A percentile compares a stretch with the other conserved stretches of the same genome.
Evolutionary conservation across 768 basidiomycete genomes (phyloP).

Genomic region (Leccinum imitatum): DNA sequence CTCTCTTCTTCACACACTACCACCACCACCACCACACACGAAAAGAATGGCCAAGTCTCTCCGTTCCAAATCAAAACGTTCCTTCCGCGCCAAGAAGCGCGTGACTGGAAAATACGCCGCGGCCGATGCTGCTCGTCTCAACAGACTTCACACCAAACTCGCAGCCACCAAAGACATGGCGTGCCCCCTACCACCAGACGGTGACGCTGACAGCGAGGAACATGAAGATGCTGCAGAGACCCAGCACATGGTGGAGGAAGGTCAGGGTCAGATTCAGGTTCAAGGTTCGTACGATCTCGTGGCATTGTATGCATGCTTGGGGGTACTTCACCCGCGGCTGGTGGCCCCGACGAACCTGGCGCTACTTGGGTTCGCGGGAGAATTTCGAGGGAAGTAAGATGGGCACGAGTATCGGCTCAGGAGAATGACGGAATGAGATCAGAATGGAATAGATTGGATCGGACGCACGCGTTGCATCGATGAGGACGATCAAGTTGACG

Average conservation of each 20-base stretch:
- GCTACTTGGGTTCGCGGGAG: conserved; percentile 13
- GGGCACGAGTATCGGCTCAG: neutral
- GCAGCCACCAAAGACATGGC: conserved; percentile 43
- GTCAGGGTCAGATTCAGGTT: conserved; percentile 8
- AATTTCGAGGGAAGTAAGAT: neutral
- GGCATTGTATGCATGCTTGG: conserved; percentile 43
- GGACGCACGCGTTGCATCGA: neutral
- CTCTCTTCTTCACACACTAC: neutral
- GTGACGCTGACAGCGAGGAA: neutral
- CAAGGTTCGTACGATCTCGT: conserved; percentile 58
- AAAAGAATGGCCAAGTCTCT: conserved; percentile 76
- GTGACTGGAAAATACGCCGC: conserved; percentile 74
- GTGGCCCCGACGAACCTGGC: conserved; percentile 38
- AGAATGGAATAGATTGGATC: neutral
- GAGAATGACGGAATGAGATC: neutral
- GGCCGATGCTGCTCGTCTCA: conserved; percentile 71
- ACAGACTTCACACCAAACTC: conserved; percentile 71
- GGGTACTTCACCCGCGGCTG: conserved; percentile 55
- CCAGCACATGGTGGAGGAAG: conserved; percentile 29
- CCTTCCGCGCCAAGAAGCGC: conserved; percentile 76
- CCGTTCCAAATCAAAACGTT: conserved; percentile 78
- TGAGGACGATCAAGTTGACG: conserved; percentile 15
- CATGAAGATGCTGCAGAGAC: conserved; percentile 25
- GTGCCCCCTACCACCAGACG: conserved; percentile 5
- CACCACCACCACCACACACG: neutral